These are phyloP conservation scores for Yarrowia sp. DNA, from an alignment of 805 yeast genomes.

Conservation along the genomic window DNA sequence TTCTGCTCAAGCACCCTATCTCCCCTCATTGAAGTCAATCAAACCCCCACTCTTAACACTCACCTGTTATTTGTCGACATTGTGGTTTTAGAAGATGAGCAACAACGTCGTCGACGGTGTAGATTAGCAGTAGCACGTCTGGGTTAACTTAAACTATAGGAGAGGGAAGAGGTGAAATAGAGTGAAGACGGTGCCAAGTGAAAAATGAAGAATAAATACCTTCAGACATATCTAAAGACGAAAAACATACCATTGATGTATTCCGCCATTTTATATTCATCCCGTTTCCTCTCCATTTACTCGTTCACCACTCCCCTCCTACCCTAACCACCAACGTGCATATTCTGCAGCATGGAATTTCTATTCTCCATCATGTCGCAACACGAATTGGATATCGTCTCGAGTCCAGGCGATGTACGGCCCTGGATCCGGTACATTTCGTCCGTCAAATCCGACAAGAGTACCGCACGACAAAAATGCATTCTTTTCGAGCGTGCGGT, in stretches of 20 bases:
- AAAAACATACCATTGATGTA: too few species aligned
- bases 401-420: slow-evolving; percentile 50
- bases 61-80: slow-evolving; percentile 38
- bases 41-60: neutral
- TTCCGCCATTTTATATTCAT: too few species aligned
- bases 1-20: too few species aligned
- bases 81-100: slow-evolving; percentile 20
- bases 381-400: slow-evolving; percentile 55
- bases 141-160: slow-evolving; percentile 24
- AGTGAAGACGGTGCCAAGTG: neutral
- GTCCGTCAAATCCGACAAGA: slow-evolving; percentile 10
- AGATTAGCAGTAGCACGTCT: slow-evolving; percentile 35
- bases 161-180: neutral
- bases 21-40: too few species aligned
- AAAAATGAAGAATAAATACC: neutral
- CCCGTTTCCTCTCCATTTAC: too few species aligned
- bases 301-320: too few species aligned
- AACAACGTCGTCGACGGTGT: slow-evolving; percentile 36
- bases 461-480: slow-evolving; percentile 19
- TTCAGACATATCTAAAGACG: neutral
- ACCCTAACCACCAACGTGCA: slow-evolving; percentile 29
- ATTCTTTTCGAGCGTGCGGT: slow-evolving; percentile 64
- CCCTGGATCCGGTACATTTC: slow-evolving; percentile 53
- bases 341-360: slow-evolving; percentile 39
- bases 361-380: slow-evolving; percentile 47